A percentile compares a stretch with the other conserved stretches of the same genome.
Evolutionary conservation across 768 basidiomycete species (phyloP).

Genomic region (Cystobasidium onofrii): DNA sequence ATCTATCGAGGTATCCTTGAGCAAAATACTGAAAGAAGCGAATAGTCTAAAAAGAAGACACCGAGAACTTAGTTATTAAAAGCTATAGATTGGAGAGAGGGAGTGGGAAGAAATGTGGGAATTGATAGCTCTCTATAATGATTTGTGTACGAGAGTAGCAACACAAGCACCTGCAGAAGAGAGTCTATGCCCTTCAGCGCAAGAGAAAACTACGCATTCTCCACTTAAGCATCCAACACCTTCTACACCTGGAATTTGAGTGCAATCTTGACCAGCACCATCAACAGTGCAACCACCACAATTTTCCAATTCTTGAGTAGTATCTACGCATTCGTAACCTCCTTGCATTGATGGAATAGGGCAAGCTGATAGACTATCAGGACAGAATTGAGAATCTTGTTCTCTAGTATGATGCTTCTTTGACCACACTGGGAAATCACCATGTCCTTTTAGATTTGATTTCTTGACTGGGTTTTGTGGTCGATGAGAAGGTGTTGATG

Average conservation of each 20-base stretch:
- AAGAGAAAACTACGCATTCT: conserved; percentile 48
- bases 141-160: neutral
- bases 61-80: too few species aligned
- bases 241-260: conserved; percentile 48
- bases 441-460: neutral
- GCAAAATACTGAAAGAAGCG: too few species aligned
- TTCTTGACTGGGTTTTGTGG: neutral
- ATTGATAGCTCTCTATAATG: too few species aligned
- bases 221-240: conserved; percentile 47
- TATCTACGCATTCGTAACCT: conserved; percentile 27
- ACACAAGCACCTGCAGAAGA: neutral
- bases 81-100: neutral
- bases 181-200: conserved; percentile 33
- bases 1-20: too few species aligned
- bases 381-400: conserved; percentile 26
- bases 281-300: conserved; percentile 26
- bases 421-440: conserved; percentile 18
- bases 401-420: conserved; percentile 1
- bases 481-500: neutral
- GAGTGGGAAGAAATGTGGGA: neutral
- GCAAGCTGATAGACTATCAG: conserved; percentile 20
- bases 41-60: too few species aligned
- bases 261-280: conserved; percentile 50
- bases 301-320: conserved; percentile 16
- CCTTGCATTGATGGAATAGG: conserved; percentile 7